A percentile compares a stretch with the other conserved stretches of the same genome.
phyloP scores from a whole-genome alignment of 805 yeast species.

The Candida manassasensis region DNA sequence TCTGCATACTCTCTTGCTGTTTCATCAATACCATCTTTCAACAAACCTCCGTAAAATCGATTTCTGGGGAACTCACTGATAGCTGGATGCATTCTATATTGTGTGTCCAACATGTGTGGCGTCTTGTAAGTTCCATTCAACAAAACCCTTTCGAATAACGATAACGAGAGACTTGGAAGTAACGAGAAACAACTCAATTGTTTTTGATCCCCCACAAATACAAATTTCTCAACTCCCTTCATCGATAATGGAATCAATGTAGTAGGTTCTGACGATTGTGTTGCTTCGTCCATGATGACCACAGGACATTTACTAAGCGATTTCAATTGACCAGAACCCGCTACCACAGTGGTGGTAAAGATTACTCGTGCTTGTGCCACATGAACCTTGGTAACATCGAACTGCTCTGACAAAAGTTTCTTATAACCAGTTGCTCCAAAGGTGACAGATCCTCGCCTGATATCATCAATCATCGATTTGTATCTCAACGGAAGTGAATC shows the following conservation, averaged over 20 bases:
- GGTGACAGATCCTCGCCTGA: slow-evolving; percentile 27
- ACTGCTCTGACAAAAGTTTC: slow-evolving; percentile 43
- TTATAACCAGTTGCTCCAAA: slow-evolving; percentile 38
- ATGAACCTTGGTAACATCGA: slow-evolving; percentile 43
- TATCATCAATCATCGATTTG: slow-evolving; percentile 38
- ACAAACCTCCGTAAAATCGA: slow-evolving; percentile 45
- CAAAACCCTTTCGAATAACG: slow-evolving; percentile 64
- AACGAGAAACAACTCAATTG: slow-evolving; percentile 70
- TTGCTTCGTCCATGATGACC: slow-evolving; percentile 75
- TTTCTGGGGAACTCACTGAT: slow-evolving; percentile 56
- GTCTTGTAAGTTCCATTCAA: slow-evolving; percentile 54
- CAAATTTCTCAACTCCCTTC: slow-evolving; percentile 61
- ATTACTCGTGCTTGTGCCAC: slow-evolving; percentile 65
- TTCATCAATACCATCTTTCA: slow-evolving; percentile 56
- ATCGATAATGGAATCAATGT: slow-evolving; percentile 68
- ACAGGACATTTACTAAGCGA: slow-evolving; percentile 53
- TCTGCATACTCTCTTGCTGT: slow-evolving; percentile 44
- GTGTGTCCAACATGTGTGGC: slow-evolving; percentile 67
- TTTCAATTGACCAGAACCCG: slow-evolving; percentile 63
- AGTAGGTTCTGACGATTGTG: slow-evolving; percentile 71
- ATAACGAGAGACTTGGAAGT: slow-evolving; percentile 60
- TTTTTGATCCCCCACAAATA: slow-evolving; percentile 72
- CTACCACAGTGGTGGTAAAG: slow-evolving; percentile 68
- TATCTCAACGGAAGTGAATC: slow-evolving; percentile 44
- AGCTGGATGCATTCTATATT: slow-evolving; percentile 64